These are phyloP conservation scores for Claviceps arundinis DNA, from an alignment of 2,329 filamentous ascomycete genomes.

Conservation along the genomic window DNA sequence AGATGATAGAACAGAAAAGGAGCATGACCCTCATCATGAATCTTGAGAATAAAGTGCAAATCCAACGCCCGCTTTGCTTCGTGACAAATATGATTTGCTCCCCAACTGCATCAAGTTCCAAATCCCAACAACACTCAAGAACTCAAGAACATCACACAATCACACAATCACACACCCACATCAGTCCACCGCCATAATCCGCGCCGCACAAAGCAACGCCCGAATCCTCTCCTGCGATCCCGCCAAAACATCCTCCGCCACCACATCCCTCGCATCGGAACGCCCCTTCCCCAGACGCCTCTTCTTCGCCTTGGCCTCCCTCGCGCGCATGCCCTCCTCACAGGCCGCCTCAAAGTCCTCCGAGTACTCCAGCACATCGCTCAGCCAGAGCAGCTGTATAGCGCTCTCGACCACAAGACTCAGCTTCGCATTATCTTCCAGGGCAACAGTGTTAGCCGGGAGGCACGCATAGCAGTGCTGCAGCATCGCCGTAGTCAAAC, in stretches of 20 bases:
- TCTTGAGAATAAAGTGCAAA: background rate
- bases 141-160: too few relatives aligned
- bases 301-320: conserved; percentile 32
- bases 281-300: conserved; percentile 23
- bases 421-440: conserved; percentile 60
- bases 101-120: background rate
- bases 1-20: background rate
- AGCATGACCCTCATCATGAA: background rate
- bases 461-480: conserved; percentile 51
- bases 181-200: background rate
- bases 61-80: background rate
- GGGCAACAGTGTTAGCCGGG: conserved; percentile 45
- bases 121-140: too few relatives aligned
- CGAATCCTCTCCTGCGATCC: conserved; percentile 31
- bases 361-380: conserved; percentile 22
- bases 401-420: conserved; percentile 55
- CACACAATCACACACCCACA: background rate
- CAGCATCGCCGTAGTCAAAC: conserved; percentile 32
- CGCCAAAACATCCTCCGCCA: conserved; percentile 30
- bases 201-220: conserved; percentile 24
- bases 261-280: conserved; percentile 22
- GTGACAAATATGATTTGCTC: background rate
- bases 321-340: conserved; percentile 33
- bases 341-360: conserved; percentile 25
- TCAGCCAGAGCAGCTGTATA: conserved; percentile 37